Percentiles rank a stretch among this genome's conserved stretches.
These are phyloP conservation scores for Alternaria atra DNA, from an alignment of 2,329 filamentous ascomycete species.

Conservation along the genomic window DNA sequence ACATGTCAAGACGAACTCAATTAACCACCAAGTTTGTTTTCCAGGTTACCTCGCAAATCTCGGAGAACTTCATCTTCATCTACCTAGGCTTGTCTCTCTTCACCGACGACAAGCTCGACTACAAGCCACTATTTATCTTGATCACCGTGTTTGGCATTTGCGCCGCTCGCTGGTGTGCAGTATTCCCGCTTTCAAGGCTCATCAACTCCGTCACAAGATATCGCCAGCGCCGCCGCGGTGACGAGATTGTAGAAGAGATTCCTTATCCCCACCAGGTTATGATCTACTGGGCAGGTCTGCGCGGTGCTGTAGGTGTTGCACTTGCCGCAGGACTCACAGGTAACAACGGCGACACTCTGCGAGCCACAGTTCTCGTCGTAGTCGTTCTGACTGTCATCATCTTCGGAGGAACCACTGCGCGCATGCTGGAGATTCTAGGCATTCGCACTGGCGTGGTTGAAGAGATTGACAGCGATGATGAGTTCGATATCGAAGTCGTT, in stretches of 20 bases:
- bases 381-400: conserved; percentile 98
- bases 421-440: conserved; percentile 97
- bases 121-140: conserved; percentile 94
- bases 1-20: conserved; percentile 98
- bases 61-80: conserved; percentile 99
- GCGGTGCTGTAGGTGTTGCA: conserved; percentile 94
- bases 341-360: conserved; percentile 80
- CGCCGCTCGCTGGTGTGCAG: conserved; percentile 88
- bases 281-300: conserved; percentile 98
- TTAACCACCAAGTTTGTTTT: conserved; percentile 98
- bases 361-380: conserved; percentile 95
- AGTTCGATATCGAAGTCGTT: conserved; percentile 89
- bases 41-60: conserved; percentile 90
- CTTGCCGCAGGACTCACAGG: conserved; percentile 88
- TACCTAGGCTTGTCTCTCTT: conserved; percentile 95
- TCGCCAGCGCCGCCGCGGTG: conserved; percentile 76
- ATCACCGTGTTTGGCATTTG: conserved; percentile 92
- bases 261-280: conserved; percentile 98
- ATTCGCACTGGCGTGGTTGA: conserved; percentile 96
- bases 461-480: conserved; percentile 96
- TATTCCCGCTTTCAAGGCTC: conserved; percentile 87
- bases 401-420: conserved; percentile 94
- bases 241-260: conserved; percentile 77
- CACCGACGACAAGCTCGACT: conserved; percentile 85
- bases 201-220: conserved; percentile 96